Base-by-base conservation (phyloP, 1,139 yeast genomes). In the Zygoascus sp. region DNA sequence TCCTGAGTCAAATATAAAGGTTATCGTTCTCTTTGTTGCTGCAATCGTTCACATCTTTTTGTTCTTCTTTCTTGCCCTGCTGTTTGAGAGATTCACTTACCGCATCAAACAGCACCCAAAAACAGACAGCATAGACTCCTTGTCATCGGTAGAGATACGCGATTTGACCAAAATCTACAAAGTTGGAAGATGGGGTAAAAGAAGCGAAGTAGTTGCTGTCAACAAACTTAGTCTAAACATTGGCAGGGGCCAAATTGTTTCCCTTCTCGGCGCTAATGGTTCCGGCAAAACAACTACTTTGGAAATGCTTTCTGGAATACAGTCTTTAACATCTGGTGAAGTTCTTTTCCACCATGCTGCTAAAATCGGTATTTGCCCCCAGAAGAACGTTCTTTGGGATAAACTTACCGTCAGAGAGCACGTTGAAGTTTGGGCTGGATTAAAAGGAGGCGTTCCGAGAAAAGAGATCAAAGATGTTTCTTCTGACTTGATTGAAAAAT, bases 201-300 rank as follows among this genome's bases (percentile, higher is more conserved):
- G 48, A 20, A 37, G 50, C 6, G 48, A 50, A 8, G 61, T 65
- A 3, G 54, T 53, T 4, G 70, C 70, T 13, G 69, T 66, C 17
- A 53, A 62, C 39, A 56, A 60, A 27, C 52, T 66, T 16, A 50
- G 58, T 13, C 51, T 64, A 17, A 45, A 46, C 6, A 58, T 67
- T 21, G 48, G 53, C 5, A 38, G 45, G 7, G 69, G 69, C 7
- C 67, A 65, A 46, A 64, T 67, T 27, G 59, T 62, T 19, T 62
- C 68, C 43, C 52, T 66, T 20, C 57, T 66, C 5, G 70, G 70
- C 22, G 66, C 70, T 9, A 67, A 66, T 50, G 70, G 70, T 3
- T 64, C 69, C 2, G 70, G 70, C n/a, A 66, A 66, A 49, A 66
- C 69, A 2, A 66, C 70, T 2, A 66, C 70, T 11, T 52, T 66